phyloP scores from a whole-genome alignment of 345 rosid species.

The Clausena lansium region DNA sequence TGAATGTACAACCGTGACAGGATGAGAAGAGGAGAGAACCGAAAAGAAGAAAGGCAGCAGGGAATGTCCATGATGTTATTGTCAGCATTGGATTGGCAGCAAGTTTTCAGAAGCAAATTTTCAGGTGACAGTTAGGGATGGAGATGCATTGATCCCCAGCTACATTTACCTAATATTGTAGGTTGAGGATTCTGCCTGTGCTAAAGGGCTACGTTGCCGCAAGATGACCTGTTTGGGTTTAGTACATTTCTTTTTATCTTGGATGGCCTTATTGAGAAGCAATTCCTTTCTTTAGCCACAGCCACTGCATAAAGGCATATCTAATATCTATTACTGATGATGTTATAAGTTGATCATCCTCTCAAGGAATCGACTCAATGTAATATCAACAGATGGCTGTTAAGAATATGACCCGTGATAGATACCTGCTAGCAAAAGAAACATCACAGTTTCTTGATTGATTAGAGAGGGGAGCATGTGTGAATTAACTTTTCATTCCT shows the following conservation, averaged over 20 bases:
- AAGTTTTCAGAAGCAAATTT: background rate
- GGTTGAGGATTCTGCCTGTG: conserved; percentile 22
- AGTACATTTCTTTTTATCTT: conserved; percentile 40
- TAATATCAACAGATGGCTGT: background rate
- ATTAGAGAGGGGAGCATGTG: background rate
- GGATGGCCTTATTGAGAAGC: conserved; percentile 48
- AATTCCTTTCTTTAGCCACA: conserved; percentile 58
- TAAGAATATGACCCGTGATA: background rate
- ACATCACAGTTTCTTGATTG: background rate
- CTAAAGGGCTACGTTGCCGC: conserved; percentile 50
- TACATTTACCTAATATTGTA: conserved; percentile 23
- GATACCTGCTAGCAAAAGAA: background rate
- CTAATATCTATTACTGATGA: too few relatives aligned
- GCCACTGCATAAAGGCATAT: too few relatives aligned
- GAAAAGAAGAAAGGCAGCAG: conserved; percentile 27
- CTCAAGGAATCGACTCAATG: background rate
- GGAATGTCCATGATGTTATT: background rate
- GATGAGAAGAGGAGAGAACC: conserved; percentile 31
- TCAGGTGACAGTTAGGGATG: background rate
- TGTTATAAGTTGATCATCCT: too few relatives aligned
- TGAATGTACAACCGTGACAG: conserved; percentile 50
- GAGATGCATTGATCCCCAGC: background rate
- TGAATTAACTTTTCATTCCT: background rate
- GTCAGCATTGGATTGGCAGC: background rate
- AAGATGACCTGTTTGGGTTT: conserved; percentile 46